A percentile compares a stretch with the other conserved stretches of the same genome.
These are phyloP conservation scores for Fusarium cicatricum DNA, from an alignment of 2,329 filamentous ascomycete species.

Conservation along the genomic window DNA sequence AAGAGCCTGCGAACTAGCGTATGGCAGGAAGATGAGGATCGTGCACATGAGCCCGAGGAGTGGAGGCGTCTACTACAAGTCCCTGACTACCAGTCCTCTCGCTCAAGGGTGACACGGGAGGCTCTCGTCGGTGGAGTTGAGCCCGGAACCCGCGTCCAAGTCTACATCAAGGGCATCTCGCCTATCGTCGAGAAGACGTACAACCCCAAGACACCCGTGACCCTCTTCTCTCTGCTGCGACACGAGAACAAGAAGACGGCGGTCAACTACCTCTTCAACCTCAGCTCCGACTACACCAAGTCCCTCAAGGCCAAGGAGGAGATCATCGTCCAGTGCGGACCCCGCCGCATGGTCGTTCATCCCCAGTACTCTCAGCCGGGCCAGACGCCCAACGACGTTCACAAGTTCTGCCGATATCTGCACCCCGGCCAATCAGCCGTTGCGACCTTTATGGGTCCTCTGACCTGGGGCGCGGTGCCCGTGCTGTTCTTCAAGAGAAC, in stretches of 20 bases:
- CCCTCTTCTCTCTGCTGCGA: constrained; percentile 85
- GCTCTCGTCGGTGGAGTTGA: constrained; percentile 87
- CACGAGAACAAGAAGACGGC: constrained; percentile 96
- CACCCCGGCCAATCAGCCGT: constrained; percentile 91
- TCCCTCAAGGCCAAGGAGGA: constrained; percentile 93
- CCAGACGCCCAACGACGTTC: constrained; percentile 93
- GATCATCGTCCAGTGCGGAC: constrained; percentile 88
- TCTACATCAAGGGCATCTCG: constrained; percentile 71
- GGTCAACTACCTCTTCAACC: constrained; percentile 87
- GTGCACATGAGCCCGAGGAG: constrained; percentile 85
- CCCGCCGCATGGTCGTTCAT: constrained; percentile 85
- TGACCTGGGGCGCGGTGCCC: constrained; percentile 93
- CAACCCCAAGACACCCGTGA: constrained; percentile 64
- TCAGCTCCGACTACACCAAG: constrained; percentile 77
- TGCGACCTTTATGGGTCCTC: constrained; percentile 86
- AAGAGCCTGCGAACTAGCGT: constrained; percentile 88
- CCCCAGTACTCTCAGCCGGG: constrained; percentile 91
- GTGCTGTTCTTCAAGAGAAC: constrained; percentile 83
- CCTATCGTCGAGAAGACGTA: constrained; percentile 55
- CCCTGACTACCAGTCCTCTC: constrained; percentile 87
- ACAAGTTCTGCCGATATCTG: constrained; percentile 93
- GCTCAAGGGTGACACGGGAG: constrained; percentile 79
- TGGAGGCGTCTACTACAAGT: constrained; percentile 88
- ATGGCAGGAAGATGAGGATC: constrained; percentile 91
- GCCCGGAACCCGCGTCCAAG: constrained; percentile 81